Conservation (phyloP, 2,329 filamentous ascomycete genomes). For the Ophioceras dolichostomum region DNA sequence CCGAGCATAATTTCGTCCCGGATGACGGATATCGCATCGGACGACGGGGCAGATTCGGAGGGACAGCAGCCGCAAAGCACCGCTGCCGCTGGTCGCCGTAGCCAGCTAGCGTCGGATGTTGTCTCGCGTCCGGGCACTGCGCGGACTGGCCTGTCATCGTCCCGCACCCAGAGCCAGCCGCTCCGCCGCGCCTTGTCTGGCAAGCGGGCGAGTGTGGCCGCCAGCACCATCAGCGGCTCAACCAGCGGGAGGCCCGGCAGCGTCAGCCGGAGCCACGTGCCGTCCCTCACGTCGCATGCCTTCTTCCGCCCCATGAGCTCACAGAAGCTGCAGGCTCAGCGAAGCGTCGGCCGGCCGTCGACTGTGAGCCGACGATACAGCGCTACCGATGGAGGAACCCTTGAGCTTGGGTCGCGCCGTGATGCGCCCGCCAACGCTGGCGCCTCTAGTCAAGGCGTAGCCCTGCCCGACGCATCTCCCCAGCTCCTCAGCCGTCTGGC, state of each 20-base stretch:
- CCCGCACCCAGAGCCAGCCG: conserved; percentile 33
- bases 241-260: conserved; percentile 46
- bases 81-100: conserved; percentile 20
- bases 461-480: too few species aligned
- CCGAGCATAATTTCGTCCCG: conserved; percentile 60
- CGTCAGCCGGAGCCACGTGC: conserved; percentile 75
- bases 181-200: conserved; percentile 39
- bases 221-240: conserved; percentile 27
- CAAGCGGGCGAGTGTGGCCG: conserved; percentile 26
- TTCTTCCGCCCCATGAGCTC: conserved; percentile 98
- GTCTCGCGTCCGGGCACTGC: conserved; percentile 42
- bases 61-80: conserved; percentile 19
- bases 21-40: conserved; percentile 53
- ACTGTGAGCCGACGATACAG: conserved; percentile 16
- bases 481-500: too few species aligned
- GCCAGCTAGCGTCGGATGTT: conserved; percentile 25
- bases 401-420: too few species aligned
- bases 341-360: conserved; percentile 42
- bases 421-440: too few species aligned
- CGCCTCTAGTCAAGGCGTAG: too few species aligned
- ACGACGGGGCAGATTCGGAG: conserved; percentile 36
- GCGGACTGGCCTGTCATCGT: conserved; percentile 38
- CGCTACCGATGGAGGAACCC: conserved; percentile 8
- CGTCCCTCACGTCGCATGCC: conserved; percentile 74
- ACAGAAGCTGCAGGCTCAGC: conserved; percentile 82